Percentiles rank a stretch among this genome's conserved stretches.
phyloP scores from a whole-genome alignment of 805 yeast species.

The Suhomyces xylopsoci region DNA sequence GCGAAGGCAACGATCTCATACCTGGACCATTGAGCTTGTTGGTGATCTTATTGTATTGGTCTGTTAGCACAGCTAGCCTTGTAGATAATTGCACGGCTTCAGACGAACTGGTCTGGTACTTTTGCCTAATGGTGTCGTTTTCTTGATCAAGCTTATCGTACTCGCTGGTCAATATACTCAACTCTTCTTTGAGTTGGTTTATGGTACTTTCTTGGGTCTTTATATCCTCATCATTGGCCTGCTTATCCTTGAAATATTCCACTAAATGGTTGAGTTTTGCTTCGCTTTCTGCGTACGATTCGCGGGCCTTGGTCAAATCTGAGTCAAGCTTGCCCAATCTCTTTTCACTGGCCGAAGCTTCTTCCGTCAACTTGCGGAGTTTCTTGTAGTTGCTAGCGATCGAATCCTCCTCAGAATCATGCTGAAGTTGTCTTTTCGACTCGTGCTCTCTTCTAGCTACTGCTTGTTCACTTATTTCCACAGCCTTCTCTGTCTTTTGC shows the following conservation, averaged over 20 bases:
- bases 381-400: constrained; percentile 32
- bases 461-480: neutral
- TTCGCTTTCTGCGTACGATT: constrained; percentile 12
- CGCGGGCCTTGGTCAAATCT: constrained; percentile 22
- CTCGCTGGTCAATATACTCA: constrained; percentile 22
- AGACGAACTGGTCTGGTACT: constrained; percentile 34
- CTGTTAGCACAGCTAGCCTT: constrained; percentile 18
- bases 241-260: constrained; percentile 15
- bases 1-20: constrained; percentile 30
- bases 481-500: neutral
- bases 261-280: constrained; percentile 7
- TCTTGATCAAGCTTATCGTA: constrained; percentile 24
- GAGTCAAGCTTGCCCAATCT: constrained; percentile 30
- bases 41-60: constrained; percentile 15
- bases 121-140: constrained; percentile 24
- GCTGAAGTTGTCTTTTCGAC: constrained; percentile 27
- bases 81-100: constrained; percentile 31
- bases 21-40: constrained; percentile 34
- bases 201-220: constrained; percentile 20
- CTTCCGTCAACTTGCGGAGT: constrained; percentile 35
- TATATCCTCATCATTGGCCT: constrained; percentile 4
- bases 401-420: constrained; percentile 32
- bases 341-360: constrained; percentile 29
- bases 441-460: constrained; percentile 13
- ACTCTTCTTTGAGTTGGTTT: constrained; percentile 25